These are phyloP conservation scores for Brassica rapa DNA, from an alignment of 345 rosid genomes.

Conservation along the genomic window DNA sequence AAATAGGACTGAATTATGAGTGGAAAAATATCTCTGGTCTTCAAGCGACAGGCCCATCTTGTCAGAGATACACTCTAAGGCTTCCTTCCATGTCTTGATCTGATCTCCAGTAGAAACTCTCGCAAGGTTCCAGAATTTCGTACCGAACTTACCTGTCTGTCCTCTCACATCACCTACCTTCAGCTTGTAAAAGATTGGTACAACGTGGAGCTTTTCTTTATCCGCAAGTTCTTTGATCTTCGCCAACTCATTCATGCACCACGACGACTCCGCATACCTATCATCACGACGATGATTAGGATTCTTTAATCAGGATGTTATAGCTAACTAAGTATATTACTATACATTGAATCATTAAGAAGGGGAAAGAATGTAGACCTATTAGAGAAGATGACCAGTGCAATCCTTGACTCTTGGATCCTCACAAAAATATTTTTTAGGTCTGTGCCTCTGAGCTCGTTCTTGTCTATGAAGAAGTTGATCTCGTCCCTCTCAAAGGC, in stretches of 20 bases:
- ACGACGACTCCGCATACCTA: constrained; percentile 22
- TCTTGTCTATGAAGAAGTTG: constrained; percentile 6
- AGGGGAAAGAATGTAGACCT: neutral
- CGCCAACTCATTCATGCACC: constrained; percentile 15
- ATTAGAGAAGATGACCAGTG: constrained; percentile 9
- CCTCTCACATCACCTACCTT: neutral
- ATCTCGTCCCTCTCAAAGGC: constrained; percentile 1
- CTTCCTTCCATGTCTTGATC: constrained; percentile 9
- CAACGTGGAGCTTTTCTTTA: neutral
- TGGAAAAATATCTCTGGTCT: neutral
- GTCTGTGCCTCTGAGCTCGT: constrained; percentile 25
- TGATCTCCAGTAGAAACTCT: constrained; percentile 4
- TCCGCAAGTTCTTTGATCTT: neutral
- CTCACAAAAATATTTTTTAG: neutral
- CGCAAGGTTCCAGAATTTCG: constrained; percentile 3
- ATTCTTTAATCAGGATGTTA: neutral
- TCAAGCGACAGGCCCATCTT: constrained; percentile 24
- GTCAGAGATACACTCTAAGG: constrained; percentile 4
- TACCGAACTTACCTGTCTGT: constrained; percentile 19
- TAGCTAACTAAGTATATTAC: too few relatives aligned
- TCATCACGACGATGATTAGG: neutral
- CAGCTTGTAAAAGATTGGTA: constrained; percentile 13
- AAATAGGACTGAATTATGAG: neutral
- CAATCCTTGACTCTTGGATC: constrained; percentile 12
- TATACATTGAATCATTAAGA: too few relatives aligned